Base-by-base conservation (phyloP, 2,329 filamentous ascomycete species). In the Apiospora aurea region DNA sequence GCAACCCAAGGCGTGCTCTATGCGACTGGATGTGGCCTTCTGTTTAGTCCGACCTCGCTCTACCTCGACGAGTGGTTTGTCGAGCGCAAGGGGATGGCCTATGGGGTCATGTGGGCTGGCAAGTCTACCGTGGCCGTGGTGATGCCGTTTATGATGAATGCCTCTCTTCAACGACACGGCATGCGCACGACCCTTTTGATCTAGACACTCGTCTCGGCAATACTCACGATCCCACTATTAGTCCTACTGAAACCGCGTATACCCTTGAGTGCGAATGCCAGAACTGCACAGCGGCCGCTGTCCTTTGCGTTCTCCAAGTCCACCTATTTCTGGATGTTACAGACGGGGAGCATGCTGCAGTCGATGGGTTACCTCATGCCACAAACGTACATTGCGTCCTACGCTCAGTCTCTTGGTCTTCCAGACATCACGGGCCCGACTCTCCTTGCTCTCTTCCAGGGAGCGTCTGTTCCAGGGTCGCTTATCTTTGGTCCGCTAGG, bases 291-390 rank as follows among this genome's bases (percentile, higher is more conserved):
- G 70, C 82, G 80, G 67, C 81, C 84, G 1, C 81, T 85, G 68
- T 82, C 85, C 71, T 76, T 87, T 41, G 76, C 81, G 38, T 92
- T 92, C 78, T 82, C 89, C n/a, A 75, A 83, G 66, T 83, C 87
- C 73, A 83, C 82, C 0, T 85, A 85, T 4, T 91, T 92, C 77
- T 81, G 87, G 75, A 82, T 91, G 72, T 88, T 91, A 79, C 86
- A 88, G 76, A 75, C 86, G 26, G 87, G 87, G 61, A 92, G 89
- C 74, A 81, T 89, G 1, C 80, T 89, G 49, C 88, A 92, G 80
- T 87, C 88, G 26, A 81, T 86, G 44, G 91, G 90, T 2, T 92
- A 90, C 79, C 90, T 90, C 73, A 82, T 92, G 16, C 91, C 90
- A 0, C 87, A 88, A 1, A 89, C 91, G 13, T 91, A 91, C 78